Percentiles rank a stretch among this genome's conserved stretches.
phyloP scores from a whole-genome alignment of 2,329 filamentous ascomycete species.

The Kalmusia sp. region DNA sequence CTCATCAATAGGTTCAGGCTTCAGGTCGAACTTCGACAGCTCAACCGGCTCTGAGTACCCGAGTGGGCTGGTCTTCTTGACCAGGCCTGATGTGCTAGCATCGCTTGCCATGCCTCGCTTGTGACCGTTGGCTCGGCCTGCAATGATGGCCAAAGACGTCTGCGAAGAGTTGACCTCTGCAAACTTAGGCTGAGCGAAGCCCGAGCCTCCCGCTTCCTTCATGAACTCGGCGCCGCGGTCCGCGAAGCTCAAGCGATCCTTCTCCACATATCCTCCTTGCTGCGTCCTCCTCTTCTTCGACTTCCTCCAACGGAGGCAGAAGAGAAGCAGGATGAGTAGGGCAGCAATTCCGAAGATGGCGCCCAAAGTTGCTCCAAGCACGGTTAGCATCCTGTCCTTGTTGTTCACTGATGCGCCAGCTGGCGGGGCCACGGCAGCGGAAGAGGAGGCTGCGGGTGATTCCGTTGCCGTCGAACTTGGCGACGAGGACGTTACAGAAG shows the following conservation, averaged over 20 bases:
- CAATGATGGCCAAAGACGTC: slow-evolving; percentile 56
- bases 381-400: slow-evolving; percentile 61
- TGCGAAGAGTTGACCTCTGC: slow-evolving; percentile 44
- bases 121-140: slow-evolving; percentile 61
- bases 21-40: slow-evolving; percentile 54
- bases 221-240: slow-evolving; percentile 61
- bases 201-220: slow-evolving; percentile 57
- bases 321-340: slow-evolving; percentile 74
- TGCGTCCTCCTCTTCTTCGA: slow-evolving; percentile 65
- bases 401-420: slow-evolving; percentile 38
- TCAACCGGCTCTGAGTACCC: slow-evolving; percentile 52
- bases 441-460: slow-evolving; percentile 24
- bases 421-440: slow-evolving; percentile 43
- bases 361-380: slow-evolving; percentile 83
- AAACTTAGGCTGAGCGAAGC: slow-evolving; percentile 38
- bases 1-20: slow-evolving; percentile 37
- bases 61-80: slow-evolving; percentile 59
- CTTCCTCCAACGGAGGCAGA: slow-evolving; percentile 69
- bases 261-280: slow-evolving; percentile 61
- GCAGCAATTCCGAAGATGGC: slow-evolving; percentile 77
- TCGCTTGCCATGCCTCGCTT: slow-evolving; percentile 63
- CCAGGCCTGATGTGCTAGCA: slow-evolving; percentile 65
- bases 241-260: slow-evolving; percentile 57
- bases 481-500: slow-evolving; percentile 37
- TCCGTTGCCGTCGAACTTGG: slow-evolving; percentile 42